phyloP scores from a whole-genome alignment of 164 flowering plant species.

The Nelumbo lutea region DNA sequence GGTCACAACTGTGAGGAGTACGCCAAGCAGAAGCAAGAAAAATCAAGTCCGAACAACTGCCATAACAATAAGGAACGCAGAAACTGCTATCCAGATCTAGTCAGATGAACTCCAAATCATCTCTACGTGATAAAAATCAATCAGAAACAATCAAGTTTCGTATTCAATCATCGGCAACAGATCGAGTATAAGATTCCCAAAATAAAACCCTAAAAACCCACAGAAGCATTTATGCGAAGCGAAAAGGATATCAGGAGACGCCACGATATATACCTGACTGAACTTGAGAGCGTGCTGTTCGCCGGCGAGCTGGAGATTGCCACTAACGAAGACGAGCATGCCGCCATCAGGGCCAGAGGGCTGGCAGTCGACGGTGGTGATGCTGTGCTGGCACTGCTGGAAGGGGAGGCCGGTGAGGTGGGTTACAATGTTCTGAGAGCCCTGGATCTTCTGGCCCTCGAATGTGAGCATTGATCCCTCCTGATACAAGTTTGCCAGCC shows the following conservation, averaged over 20 bases:
- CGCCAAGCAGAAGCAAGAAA: no score
- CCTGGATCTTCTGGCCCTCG: constrained; percentile 85
- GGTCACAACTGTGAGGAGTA: no score
- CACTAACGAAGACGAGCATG: constrained; percentile 58
- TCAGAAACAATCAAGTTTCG: background rate
- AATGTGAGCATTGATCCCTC: constrained; percentile 74
- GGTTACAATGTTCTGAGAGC: constrained; percentile 54
- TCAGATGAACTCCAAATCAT: no score
- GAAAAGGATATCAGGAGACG: background rate
- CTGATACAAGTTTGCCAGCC: constrained; percentile 60
- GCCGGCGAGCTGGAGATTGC: constrained; percentile 59
- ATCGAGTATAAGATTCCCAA: background rate
- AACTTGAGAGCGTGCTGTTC: constrained; percentile 65
- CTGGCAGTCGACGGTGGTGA: constrained; percentile 66
- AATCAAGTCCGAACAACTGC: no score
- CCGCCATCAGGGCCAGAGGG: constrained; percentile 61
- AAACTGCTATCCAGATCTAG: no score
- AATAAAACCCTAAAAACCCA: constrained; percentile 1
- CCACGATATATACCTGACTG: constrained; percentile 40
- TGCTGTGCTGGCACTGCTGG: constrained; percentile 56
- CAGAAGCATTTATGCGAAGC: background rate
- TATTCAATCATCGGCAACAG: background rate
- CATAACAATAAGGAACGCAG: no score
- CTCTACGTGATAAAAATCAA: background rate
- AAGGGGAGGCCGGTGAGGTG: constrained; percentile 69